Evolutionary conservation across 768 basidiomycete species (phyloP).

Genomic region (Hypholoma fasciculare): DNA sequence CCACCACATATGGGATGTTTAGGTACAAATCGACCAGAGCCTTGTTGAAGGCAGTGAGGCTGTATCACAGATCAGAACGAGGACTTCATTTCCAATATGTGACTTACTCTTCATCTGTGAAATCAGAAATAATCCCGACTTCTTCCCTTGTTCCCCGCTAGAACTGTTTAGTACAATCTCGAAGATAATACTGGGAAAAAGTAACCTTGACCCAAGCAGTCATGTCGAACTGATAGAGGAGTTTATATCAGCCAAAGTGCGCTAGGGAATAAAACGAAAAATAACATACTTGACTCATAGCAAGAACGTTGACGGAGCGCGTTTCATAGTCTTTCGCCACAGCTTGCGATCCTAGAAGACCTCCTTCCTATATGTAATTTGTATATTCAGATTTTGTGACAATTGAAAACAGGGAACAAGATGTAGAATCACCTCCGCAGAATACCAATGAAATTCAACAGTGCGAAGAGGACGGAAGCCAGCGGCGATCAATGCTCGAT

Average conservation of each 20-base stretch:
- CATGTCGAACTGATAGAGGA: slow-evolving; percentile 74
- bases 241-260: slow-evolving; percentile 5
- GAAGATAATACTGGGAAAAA: slow-evolving; percentile 18
- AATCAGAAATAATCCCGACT: slow-evolving; percentile 87
- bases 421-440: slow-evolving; percentile 58
- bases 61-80: slow-evolving; percentile 28
- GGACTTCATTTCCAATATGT: slow-evolving; percentile 8
- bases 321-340: slow-evolving; percentile 75
- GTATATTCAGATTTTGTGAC: slow-evolving; percentile 8
- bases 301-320: slow-evolving; percentile 64
- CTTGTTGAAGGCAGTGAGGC: slow-evolving; percentile 82
- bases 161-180: slow-evolving; percentile 10
- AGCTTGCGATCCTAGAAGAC: slow-evolving; percentile 88
- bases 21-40: slow-evolving; percentile 76
- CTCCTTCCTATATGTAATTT: slow-evolving; percentile 59
- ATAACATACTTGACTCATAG: slow-evolving; percentile 73
- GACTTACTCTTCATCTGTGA: slow-evolving; percentile 60
- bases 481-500: slow-evolving; percentile 66
- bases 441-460: slow-evolving; percentile 86
- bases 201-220: slow-evolving; percentile 88
- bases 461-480: slow-evolving; percentile 66
- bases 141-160: slow-evolving; percentile 70
- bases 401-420: neutral
- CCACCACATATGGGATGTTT: slow-evolving; percentile 77
- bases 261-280: neutral